Evolutionary conservation across 1,139 yeast species (phyloP).

Genomic region (Pichia sp.): DNA sequence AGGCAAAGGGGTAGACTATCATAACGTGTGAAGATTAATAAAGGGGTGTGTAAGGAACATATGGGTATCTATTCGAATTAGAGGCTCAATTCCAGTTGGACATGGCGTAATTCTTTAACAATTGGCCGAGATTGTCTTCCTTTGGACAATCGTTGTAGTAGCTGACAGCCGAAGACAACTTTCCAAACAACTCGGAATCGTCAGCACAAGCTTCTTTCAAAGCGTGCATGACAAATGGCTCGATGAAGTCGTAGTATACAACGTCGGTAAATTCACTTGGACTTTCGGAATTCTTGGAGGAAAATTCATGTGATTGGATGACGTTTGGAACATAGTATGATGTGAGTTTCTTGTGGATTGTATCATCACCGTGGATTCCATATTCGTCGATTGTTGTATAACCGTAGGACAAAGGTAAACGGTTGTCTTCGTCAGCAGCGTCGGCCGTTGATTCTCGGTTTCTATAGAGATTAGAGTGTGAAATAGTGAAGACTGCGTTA

Average conservation of each 20-base stretch:
- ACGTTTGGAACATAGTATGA: slow-evolving; percentile 73
- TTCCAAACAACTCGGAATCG: slow-evolving; percentile 22
- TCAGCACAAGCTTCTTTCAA: slow-evolving; percentile 36
- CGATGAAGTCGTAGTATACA: slow-evolving; percentile 75
- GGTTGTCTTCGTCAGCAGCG: not conserved
- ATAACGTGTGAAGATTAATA: too few relatives aligned
- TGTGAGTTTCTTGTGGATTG: slow-evolving; percentile 64
- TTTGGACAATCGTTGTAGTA: slow-evolving; percentile 46
- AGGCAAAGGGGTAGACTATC: too few relatives aligned
- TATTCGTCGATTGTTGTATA: slow-evolving; percentile 80
- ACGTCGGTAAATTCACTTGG: slow-evolving; percentile 53
- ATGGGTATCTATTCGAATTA: not conserved
- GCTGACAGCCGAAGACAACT: slow-evolving; percentile 27
- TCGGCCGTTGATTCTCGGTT: not conserved
- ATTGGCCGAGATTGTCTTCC: slow-evolving; percentile 44
- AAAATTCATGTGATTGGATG: slow-evolving; percentile 42
- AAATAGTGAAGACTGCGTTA: not conserved
- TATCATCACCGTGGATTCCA: slow-evolving; percentile 88
- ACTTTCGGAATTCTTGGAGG: slow-evolving; percentile 21
- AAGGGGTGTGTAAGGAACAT: not conserved
- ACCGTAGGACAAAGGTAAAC: slow-evolving; percentile 43
- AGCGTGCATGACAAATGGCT: slow-evolving; percentile 61
- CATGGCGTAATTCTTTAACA: slow-evolving; percentile 42
- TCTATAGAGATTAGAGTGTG: not conserved
- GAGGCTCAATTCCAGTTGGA: slow-evolving; percentile 32